These are phyloP conservation scores for Colletotrichum chlorophyti DNA, from an alignment of 2,329 filamentous ascomycete species.

Conservation along the genomic window DNA sequence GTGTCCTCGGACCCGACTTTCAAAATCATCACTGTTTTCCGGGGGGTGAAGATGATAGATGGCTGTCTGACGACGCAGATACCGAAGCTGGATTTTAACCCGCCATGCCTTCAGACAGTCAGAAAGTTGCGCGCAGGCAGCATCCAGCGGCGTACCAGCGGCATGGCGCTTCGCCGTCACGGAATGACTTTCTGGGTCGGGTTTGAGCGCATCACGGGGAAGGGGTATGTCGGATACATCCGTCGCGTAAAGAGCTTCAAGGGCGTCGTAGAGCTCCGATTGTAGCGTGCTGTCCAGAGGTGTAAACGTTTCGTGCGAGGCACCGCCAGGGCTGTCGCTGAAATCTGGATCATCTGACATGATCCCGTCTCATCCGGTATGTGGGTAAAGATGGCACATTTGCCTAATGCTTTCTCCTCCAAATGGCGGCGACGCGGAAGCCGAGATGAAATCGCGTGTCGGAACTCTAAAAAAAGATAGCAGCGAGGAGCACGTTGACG, in stretches of 20 bases:
- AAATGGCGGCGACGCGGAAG: neutral
- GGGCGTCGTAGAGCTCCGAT: constrained; percentile 2
- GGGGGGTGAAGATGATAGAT: constrained; percentile 20
- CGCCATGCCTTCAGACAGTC: constrained; percentile 4
- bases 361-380: neutral
- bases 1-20: neutral
- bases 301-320: constrained; percentile 7
- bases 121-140: neutral
- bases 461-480: neutral
- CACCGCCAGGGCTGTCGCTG: constrained; percentile 3
- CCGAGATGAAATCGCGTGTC: neutral
- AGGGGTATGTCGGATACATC: constrained; percentile 4
- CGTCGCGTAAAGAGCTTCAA: constrained; percentile 20
- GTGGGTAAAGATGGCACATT: neutral
- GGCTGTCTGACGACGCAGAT: constrained; percentile 5
- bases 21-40: neutral
- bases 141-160: neutral
- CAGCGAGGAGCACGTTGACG: neutral
- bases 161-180: neutral
- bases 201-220: neutral
- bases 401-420: neutral
- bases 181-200: neutral
- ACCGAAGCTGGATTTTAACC: neutral
- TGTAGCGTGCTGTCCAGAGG: constrained; percentile 9
- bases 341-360: constrained; percentile 9